Conservation (phyloP, 2,329 filamentous ascomycete species). For the Camptophora hylomeconis region DNA sequence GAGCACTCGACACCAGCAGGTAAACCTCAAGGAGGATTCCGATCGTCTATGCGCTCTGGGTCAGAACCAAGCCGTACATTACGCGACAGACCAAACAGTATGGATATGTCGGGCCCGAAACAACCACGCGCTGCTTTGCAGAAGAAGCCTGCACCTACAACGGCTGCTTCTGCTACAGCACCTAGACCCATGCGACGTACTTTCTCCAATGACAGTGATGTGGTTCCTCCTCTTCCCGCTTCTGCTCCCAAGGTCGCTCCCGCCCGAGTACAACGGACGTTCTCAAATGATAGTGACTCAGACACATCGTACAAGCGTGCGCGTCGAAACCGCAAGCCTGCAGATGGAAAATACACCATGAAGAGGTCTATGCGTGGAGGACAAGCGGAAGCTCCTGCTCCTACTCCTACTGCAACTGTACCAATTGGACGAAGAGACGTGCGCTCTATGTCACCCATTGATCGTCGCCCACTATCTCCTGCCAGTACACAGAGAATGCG, state of each 20-base stretch:
- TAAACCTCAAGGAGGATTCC: no score
- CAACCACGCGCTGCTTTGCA: no score
- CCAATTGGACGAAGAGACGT: conserved; percentile 47
- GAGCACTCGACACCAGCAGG: no score
- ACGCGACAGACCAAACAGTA: no score
- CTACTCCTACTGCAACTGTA: conserved; percentile 26
- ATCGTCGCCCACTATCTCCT: conserved; percentile 34
- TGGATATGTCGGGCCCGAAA: no score
- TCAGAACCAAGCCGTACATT: no score
- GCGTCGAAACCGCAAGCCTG: conserved; percentile 24
- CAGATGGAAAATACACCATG: conserved; percentile 44
- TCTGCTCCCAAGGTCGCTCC: neutral
- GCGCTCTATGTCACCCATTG: conserved; percentile 54
- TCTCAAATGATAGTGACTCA: conserved; percentile 46
- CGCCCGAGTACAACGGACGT: neutral
- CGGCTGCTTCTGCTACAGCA: neutral
- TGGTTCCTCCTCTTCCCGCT: conserved; percentile 9
- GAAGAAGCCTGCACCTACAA: no score
- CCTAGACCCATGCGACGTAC: neutral
- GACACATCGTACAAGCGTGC: conserved; percentile 64
- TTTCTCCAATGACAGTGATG: conserved; percentile 5
- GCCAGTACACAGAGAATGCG: conserved; percentile 31
- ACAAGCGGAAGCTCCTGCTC: conserved; percentile 23
- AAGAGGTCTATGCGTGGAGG: conserved; percentile 58
- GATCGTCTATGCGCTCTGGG: no score